Percentiles rank a stretch among this genome's conserved stretches.
These are phyloP conservation scores for Hericium alpestre DNA, from an alignment of 768 basidiomycete species.

Conservation along the genomic window DNA sequence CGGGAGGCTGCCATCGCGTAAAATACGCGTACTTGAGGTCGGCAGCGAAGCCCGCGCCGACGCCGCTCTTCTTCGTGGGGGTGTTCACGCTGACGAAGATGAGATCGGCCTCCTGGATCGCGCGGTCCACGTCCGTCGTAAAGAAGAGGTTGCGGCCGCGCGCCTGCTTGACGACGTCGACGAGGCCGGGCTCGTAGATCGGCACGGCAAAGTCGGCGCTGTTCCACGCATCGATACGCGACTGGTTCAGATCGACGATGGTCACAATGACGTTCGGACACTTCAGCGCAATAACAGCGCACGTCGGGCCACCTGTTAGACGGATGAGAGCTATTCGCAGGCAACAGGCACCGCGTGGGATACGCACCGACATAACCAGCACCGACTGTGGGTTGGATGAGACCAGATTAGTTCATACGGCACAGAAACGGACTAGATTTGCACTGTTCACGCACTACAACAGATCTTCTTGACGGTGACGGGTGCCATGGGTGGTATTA, in stretches of 20 bases:
- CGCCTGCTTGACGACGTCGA: slow-evolving; percentile 76
- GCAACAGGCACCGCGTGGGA: not conserved
- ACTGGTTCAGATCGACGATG: slow-evolving; percentile 94
- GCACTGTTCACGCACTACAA: slow-evolving; percentile 55
- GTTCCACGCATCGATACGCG: slow-evolving; percentile 96
- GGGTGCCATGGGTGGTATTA: slow-evolving; percentile 32
- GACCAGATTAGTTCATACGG: not conserved
- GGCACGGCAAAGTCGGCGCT: slow-evolving; percentile 73
- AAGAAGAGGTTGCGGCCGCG: slow-evolving; percentile 96
- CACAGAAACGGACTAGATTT: slow-evolving; percentile 9
- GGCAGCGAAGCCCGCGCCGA: slow-evolving; percentile 96
- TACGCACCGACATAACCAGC: slow-evolving; percentile 86
- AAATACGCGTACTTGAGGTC: slow-evolving; percentile 78
- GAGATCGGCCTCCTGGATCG: slow-evolving; percentile 88
- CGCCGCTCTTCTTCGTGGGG: slow-evolving; percentile 95
- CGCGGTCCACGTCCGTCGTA: slow-evolving; percentile 88
- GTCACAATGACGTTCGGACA: slow-evolving; percentile 91
- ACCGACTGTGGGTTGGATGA: slow-evolving; percentile 40
- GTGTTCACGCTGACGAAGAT: slow-evolving; percentile 99
- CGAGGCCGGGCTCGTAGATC: slow-evolving; percentile 96
- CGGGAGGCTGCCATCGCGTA: not conserved
- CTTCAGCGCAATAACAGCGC: slow-evolving; percentile 88
- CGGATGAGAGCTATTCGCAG: not conserved
- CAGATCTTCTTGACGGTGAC: slow-evolving; percentile 71
- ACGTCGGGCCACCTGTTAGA: slow-evolving; percentile 80